A percentile compares a stretch with the other conserved stretches of the same genome.
phyloP scores from a whole-genome alignment of 345 rosid genomes.

The Syzygium aqueum region DNA sequence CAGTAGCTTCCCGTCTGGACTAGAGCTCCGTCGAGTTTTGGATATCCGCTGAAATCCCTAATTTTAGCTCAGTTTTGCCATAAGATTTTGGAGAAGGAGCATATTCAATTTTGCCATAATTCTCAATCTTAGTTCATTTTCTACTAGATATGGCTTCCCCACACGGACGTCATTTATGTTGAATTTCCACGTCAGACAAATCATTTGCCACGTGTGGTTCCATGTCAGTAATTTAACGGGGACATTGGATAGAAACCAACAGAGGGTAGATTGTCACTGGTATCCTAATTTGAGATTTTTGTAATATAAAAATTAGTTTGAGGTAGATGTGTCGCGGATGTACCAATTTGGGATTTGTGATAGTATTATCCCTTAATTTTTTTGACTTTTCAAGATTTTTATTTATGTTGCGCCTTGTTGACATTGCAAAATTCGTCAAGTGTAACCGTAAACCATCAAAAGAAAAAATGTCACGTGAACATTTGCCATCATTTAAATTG shows the following conservation, averaged over 20 bases:
- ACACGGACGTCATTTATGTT: background rate
- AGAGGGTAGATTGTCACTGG: background rate
- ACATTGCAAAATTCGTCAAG: background rate
- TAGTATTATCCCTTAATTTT: background rate
- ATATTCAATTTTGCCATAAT: background rate
- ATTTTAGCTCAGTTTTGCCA: background rate
- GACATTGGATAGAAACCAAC: background rate
- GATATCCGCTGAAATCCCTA: background rate
- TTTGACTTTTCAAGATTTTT: background rate
- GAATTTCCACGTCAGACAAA: too few species aligned
- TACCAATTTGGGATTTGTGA: background rate
- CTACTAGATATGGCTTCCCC: background rate
- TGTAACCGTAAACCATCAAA: background rate
- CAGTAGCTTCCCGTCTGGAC: background rate
- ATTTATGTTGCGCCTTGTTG: background rate
- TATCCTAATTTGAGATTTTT: too few species aligned
- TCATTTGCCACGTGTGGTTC: background rate
- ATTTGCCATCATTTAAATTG: background rate
- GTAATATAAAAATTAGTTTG: background rate
- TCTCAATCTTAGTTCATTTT: background rate
- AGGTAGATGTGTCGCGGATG: background rate
- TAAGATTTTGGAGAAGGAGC: background rate
- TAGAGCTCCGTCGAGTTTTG: background rate
- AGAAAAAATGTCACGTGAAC: background rate
- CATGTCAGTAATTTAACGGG: too few species aligned